phyloP scores from a whole-genome alignment of 2,329 filamentous ascomycete species.

The Aspergillus quadrilineatus region DNA sequence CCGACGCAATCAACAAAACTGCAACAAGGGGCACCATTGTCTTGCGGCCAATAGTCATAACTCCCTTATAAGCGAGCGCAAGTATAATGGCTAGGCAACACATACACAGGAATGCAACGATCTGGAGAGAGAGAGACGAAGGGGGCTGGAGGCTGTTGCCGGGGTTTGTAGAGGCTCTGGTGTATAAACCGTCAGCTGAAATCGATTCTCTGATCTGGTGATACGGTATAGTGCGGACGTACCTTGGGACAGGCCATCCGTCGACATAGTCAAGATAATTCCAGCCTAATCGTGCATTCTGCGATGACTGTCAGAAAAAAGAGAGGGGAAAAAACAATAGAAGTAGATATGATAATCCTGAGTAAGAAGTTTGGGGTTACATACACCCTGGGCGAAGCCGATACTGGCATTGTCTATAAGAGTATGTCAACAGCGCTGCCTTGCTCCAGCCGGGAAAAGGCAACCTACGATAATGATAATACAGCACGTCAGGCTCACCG shows the following conservation, averaged over 20 bases:
- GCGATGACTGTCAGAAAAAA: not conserved
- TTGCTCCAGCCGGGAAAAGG: not conserved
- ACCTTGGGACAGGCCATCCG: conserved; percentile 37
- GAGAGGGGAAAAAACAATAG: not conserved
- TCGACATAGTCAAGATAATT: conserved; percentile 38
- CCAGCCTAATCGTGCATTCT: conserved; percentile 41
- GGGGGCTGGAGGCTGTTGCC: not conserved
- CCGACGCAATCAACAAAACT: not conserved
- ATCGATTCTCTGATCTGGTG: not conserved
- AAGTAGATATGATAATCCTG: not conserved
- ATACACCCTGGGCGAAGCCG: conserved; percentile 29
- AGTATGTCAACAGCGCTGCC: not conserved
- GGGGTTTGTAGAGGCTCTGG: conserved; percentile 12
- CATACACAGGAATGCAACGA: conserved; percentile 19
- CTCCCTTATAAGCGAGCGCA: not conserved
- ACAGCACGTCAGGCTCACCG: conserved; percentile 34
- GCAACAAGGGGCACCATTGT: conserved; percentile 2
- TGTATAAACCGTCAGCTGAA: not conserved
- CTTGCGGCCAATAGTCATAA: conserved; percentile 1
- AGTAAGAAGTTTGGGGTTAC: conserved; percentile 11
- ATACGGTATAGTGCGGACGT: not conserved
- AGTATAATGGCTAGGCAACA: conserved; percentile 15
- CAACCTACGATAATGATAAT: conserved; percentile 40
- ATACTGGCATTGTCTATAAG: conserved; percentile 33
- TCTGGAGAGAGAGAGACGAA: not conserved